Percentiles rank a stretch among this genome's conserved stretches.
phyloP scores from a whole-genome alignment of 169 alveolate species.

The Ichthyophthirius multifiliis region DNA sequence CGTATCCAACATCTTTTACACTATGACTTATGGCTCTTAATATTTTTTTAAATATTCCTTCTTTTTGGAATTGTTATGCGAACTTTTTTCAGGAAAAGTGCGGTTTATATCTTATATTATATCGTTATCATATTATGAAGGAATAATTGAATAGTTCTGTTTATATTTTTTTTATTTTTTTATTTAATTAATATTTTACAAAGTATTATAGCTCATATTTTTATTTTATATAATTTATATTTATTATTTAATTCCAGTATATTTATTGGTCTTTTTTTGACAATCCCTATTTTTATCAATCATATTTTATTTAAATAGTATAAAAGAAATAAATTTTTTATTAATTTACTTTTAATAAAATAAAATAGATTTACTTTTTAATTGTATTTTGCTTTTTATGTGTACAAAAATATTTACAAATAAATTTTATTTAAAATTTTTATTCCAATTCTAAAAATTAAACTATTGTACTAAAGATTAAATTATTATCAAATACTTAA shows the following conservation, averaged over 20 bases:
- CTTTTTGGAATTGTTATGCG: neutral
- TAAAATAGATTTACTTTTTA: too few relatives aligned
- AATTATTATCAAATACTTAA: too few relatives aligned
- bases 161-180: neutral
- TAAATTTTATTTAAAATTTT: too few relatives aligned
- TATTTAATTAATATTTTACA: neutral
- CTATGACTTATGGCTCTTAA: slow-evolving; percentile 16
- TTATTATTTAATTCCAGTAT: neutral
- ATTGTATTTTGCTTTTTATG: too few relatives aligned
- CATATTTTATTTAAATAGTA: too few relatives aligned
- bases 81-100: neutral
- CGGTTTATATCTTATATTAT: neutral
- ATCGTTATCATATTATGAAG: neutral
- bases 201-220: neutral
- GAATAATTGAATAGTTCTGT: neutral
- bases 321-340: too few relatives aligned
- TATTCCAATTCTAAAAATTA: too few relatives aligned
- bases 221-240: neutral
- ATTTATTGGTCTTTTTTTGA: too few relatives aligned
- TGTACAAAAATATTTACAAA: too few relatives aligned
- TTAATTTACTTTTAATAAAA: too few relatives aligned
- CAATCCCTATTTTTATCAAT: too few relatives aligned
- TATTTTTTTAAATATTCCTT: neutral
- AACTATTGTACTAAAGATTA: too few relatives aligned
- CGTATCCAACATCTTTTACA: slow-evolving; percentile 13